Evolutionary conservation across 352 stramenopile species (phyloP).

Genomic region (Plasmopara halstedii): DNA sequence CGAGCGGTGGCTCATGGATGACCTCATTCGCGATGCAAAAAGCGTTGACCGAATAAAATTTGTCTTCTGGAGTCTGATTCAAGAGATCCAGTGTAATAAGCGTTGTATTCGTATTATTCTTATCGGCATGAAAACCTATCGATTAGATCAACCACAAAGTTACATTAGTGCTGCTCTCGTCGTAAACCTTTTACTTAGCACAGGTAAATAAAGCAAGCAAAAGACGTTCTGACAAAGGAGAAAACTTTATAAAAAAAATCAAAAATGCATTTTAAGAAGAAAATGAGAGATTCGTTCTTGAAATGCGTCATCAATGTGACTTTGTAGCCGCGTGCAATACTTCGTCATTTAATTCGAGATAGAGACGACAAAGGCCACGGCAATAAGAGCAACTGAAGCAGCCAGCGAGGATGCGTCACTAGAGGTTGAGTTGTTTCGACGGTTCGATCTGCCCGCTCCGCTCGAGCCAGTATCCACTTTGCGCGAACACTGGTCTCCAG

Average conservation of each 20-base stretch:
- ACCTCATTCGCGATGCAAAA: constrained; percentile 12
- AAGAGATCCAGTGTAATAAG: neutral
- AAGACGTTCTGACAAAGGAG: too few relatives aligned
- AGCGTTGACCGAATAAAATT: neutral
- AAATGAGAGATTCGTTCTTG: constrained; percentile 1
- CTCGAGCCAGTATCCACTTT: constrained; percentile 33
- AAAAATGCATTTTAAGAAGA: constrained; percentile 29
- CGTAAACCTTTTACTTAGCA: too few relatives aligned
- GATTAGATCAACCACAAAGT: too few relatives aligned
- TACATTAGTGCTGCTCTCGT: too few relatives aligned
- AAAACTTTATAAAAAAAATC: constrained; percentile 22
- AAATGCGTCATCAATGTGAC: neutral
- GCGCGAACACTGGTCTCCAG: constrained; percentile 49
- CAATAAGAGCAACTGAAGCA: constrained; percentile 24
- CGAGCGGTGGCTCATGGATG: constrained; percentile 21
- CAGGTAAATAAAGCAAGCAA: too few relatives aligned
- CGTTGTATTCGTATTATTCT: neutral
- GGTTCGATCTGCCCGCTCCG: constrained; percentile 15
- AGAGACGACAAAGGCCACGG: constrained; percentile 21
- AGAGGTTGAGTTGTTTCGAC: constrained; percentile 13
- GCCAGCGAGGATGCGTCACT: constrained; percentile 21
- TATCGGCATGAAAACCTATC: too few relatives aligned
- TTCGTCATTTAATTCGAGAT: constrained; percentile 35
- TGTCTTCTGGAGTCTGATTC: constrained; percentile 3
- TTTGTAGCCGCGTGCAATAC: neutral